Evolutionary conservation across 2,329 filamentous ascomycete genomes (phyloP), one percentile per base, ranked within the genome.

Genomic region (Epichloe gansuensis): DNA sequence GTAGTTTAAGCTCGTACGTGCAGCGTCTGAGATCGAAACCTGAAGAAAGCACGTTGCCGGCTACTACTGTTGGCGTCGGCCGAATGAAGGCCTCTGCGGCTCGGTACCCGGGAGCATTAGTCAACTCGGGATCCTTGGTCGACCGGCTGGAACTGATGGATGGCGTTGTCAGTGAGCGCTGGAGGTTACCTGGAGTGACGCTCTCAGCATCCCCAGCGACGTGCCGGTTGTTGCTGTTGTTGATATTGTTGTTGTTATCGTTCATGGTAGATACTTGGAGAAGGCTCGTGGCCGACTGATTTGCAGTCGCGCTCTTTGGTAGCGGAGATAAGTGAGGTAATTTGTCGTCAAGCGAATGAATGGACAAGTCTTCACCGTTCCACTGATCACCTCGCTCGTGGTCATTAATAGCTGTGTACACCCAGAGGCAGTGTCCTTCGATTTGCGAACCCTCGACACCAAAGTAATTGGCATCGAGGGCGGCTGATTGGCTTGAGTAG

Each of bases 341-440:
- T 52, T 82, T 83, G 67, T 98, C 94, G 64, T 98, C 91, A 5
- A 81, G 61, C 0, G 89, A 96, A 64, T 83, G 86, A 52, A 98
- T 93, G 5, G 91, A 96, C 37, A 98, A 71, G 65, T 98, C 93
- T 67, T 98, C 93, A 46, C 93, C 93, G 60, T 98, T 98, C 93
- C 93, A 98, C 58, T 89, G 82, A 62, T 98, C 93, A 52, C 93
- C 93, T 70, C 88, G 85, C 63, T 85, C 75, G 64, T 98, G 93
- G 56, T 85, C 85, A 65, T 97, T 98, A 77, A 78, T 78, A 21
- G 81, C 78, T 56, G 81, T 82, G 67, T 98, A 98, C 2, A 89
- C 74, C 93, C 93, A 98, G 46, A 96, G 68, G 0, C 90, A 88
- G 63, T 91, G 93, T 0, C 91, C 93, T 58, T 91, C 91, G 53